Base-by-base conservation (phyloP, 2,329 filamentous ascomycete species). In the Daldinia sp. region DNA sequence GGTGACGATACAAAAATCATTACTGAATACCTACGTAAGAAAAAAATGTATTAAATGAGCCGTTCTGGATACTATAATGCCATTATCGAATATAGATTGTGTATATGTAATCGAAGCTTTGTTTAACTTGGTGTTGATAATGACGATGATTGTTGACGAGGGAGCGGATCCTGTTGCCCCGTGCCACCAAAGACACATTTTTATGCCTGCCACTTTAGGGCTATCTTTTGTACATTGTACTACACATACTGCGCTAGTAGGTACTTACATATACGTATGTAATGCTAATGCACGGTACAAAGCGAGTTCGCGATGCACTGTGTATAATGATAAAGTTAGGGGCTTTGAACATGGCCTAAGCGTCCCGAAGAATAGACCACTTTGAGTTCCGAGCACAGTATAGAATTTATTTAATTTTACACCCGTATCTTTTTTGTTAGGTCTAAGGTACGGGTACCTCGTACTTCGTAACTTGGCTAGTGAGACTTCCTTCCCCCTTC, bases 381-480 rank as follows among this genome's bases (percentile, higher is more conserved):
- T 56, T 56, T 54, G 57, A 54, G 61, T 50, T 58, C 58, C 61
- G 61, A 47, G 58, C 54, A 67, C 64, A 61, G 64, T 67, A 58
- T 35, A 58, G 50, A n/a, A 32, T 57, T 49, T 51, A 58, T 27
- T 29, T 49, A 58, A 58, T 45, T 55, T 51, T 56, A 56, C 32
- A 19, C 30, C 15, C 25, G n/a, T 15, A 17, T 48, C 25, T 48
- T 21, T 13, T 11, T 6, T n/a, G n/a, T n/a, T n/a, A n/a, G n/a
- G n/a, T n/a, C n/a, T n/a, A n/a, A n/a, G n/a, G n/a, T n/a, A n/a
- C n/a, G n/a, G n/a, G 45, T 48, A 48, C 27, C 45, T 48, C 45
- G 27, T 48, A 48, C 45, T 30, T 29, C 45, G 45, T 48, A 48
- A 29, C 45, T 8, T 29, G 27, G 6, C 25, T 48, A 30, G 21